phyloP scores from a whole-genome alignment of 2,329 filamentous ascomycete species.

The Cercospora citrullina region DNA sequence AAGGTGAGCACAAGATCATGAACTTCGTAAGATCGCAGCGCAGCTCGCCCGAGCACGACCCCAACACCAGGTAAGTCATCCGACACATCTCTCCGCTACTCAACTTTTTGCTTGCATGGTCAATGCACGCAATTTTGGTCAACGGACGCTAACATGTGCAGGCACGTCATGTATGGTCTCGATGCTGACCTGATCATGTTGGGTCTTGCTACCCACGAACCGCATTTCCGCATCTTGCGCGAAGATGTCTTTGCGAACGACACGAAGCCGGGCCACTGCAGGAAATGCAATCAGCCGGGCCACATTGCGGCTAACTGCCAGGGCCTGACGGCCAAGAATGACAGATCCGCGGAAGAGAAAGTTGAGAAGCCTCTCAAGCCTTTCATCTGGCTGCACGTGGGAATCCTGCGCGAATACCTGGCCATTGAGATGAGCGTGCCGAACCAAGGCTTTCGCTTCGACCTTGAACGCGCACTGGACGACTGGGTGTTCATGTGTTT shows the following conservation, averaged over 20 bases:
- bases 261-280: conserved; percentile 76
- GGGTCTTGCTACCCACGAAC: conserved; percentile 93
- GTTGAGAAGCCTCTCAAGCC: conserved; percentile 87
- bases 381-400: conserved; percentile 97
- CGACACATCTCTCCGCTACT: conserved; percentile 14
- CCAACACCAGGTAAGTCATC: conserved; percentile 65
- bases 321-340: conserved; percentile 75
- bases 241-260: conserved; percentile 97
- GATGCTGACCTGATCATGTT: conserved; percentile 99
- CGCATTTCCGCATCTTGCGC: conserved; percentile 91
- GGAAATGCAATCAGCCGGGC: conserved; percentile 86
- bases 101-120: neutral
- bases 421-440: conserved; percentile 84
- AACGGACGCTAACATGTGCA: conserved; percentile 40
- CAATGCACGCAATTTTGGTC: neutral
- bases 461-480: conserved; percentile 90
- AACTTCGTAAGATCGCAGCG: conserved; percentile 93
- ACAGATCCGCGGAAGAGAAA: conserved; percentile 57
- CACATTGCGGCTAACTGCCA: conserved; percentile 85
- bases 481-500: conserved; percentile 99
- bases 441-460: conserved; percentile 80
- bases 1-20: conserved; percentile 99
- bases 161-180: conserved; percentile 95
- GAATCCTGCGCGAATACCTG: conserved; percentile 87
- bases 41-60: conserved; percentile 84